phyloP scores from a whole-genome alignment of 208 protist species.

The Trypanosoma brucei region DNA sequence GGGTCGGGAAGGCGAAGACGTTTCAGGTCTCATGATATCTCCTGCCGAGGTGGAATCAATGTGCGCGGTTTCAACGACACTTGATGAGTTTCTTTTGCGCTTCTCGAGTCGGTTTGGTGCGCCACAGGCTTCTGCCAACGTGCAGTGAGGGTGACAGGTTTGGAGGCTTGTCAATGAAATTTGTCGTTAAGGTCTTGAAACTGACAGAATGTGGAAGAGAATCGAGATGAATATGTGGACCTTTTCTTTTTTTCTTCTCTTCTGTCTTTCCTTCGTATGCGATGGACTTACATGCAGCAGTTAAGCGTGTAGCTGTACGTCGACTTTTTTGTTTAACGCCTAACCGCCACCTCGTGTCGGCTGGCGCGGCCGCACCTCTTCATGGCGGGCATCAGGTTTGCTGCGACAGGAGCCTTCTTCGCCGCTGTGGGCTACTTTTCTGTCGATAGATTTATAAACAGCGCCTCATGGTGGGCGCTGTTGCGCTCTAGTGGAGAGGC shows the following conservation, averaged over 20 bases:
- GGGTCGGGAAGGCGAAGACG: neutral
- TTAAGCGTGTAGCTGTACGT: too few species aligned
- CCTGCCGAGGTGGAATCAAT: constrained; percentile 73
- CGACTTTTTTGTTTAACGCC: constrained; percentile 13
- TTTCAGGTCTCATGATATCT: constrained; percentile 36
- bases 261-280: too few species aligned
- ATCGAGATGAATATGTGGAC: too few species aligned
- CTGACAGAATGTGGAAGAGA: too few species aligned
- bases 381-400: neutral
- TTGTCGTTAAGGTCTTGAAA: too few species aligned
- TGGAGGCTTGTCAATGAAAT: too few species aligned
- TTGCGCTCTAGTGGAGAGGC: neutral
- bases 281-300: too few species aligned
- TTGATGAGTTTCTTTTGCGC: constrained; percentile 57
- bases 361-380: neutral
- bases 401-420: neutral
- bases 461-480: too few species aligned
- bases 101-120: constrained; percentile 18
- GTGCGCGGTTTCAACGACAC: constrained; percentile 52
- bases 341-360: neutral
- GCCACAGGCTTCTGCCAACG: too few species aligned
- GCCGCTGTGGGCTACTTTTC: neutral
- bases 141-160: too few species aligned
- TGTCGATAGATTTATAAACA: neutral
- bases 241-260: too few species aligned